phyloP scores from a whole-genome alignment of 352 stramenopile species.

The Hyaloperonospora brassicae region DNA sequence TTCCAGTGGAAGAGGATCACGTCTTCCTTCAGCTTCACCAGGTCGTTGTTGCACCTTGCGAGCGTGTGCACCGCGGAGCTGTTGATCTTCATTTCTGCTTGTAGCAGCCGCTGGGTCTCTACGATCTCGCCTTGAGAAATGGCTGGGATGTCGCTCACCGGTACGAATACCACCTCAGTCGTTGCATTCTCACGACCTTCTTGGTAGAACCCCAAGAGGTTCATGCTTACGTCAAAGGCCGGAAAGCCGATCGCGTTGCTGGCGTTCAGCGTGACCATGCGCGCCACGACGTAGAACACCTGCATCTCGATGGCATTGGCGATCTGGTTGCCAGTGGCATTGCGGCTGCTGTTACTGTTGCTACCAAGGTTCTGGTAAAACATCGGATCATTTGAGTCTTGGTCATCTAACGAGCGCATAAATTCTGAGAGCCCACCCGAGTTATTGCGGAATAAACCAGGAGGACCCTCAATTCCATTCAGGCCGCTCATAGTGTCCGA shows the following conservation, averaged over 20 bases:
- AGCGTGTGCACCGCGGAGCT: slow-evolving; percentile 65
- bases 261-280: slow-evolving; percentile 64
- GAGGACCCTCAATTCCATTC: slow-evolving; percentile 59
- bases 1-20: slow-evolving; percentile 84
- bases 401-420: slow-evolving; percentile 67
- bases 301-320: slow-evolving; percentile 70
- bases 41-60: slow-evolving; percentile 66
- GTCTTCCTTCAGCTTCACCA: slow-evolving; percentile 81
- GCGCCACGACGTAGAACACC: slow-evolving; percentile 71
- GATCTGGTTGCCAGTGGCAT: slow-evolving; percentile 37
- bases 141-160: slow-evolving; percentile 60
- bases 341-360: slow-evolving; percentile 15
- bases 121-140: slow-evolving; percentile 65
- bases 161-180: slow-evolving; percentile 76
- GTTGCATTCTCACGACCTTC: slow-evolving; percentile 62
- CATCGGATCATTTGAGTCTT: slow-evolving; percentile 46
- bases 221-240: slow-evolving; percentile 59
- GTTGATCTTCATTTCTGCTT: slow-evolving; percentile 64
- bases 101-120: slow-evolving; percentile 57
- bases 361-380: slow-evolving; percentile 58
- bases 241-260: slow-evolving; percentile 72
- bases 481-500: slow-evolving; percentile 42
- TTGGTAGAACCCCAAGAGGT: slow-evolving; percentile 77
- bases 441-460: slow-evolving; percentile 63
- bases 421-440: slow-evolving; percentile 72